Base-by-base conservation (phyloP, 345 rosid genomes). In the Gossypium stocksii region DNA sequence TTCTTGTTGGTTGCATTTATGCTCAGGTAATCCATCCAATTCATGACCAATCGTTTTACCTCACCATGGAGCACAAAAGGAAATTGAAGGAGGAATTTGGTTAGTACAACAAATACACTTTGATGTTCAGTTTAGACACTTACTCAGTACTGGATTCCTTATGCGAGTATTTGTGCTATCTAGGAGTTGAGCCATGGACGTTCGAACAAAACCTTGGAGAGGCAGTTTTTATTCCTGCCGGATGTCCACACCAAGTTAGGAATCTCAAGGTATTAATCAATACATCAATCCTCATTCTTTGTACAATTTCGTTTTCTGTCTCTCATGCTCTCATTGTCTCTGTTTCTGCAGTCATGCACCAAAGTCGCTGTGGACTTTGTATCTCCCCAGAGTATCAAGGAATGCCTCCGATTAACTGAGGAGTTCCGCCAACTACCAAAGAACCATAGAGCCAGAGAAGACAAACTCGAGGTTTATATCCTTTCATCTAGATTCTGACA, bases 221-320 rank as follows among this genome's bases (percentile, higher is more conserved):
- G 65, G 98, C 97, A 13, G 94, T 94, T 54, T 92, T 92, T 75
- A 94, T 94, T 74, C 98, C 98, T 0, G 97, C 97, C 1, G 98
- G 98, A 48, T 94, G 98, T 77, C 98, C 97, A 2, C 98, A 94
- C 80, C 98, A 94, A 89, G 98, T 94, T 44, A 87, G 98, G 64
- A 94, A 94, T 81, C 89, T 93, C 43, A 90, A 86, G 98, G 98
- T 91, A 78, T 72, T 74, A 7, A 46, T 46, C 3, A 10, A 17
- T 43, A 4, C 45, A 15, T 53, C 41, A 12, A 61, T 61, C 51
- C 45, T 53, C 64, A 27, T 6, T 19, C 4, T 54, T 10, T 53
- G 4, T 9, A 11, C 45, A 5, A 51, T 4, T 34, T 34, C 41
- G 7, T 34, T 34, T 38, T n/a, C 52, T 27, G 53, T 59, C 43